Conservation (phyloP, 2,329 filamentous ascomycete species). For the Fusarium pseudocircinatum region DNA sequence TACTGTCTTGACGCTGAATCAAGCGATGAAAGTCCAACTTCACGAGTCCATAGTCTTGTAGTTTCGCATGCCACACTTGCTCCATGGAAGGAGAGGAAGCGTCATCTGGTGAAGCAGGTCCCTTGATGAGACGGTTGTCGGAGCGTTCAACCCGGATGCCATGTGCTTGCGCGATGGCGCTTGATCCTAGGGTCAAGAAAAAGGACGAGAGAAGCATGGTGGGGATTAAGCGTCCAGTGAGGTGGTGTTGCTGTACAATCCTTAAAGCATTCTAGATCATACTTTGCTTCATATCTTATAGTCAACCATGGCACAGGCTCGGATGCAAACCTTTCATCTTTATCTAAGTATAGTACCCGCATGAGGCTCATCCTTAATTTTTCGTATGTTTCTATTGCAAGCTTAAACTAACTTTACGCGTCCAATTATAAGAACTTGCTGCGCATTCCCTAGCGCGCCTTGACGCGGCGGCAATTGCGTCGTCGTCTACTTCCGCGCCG, state of each 20-base stretch:
- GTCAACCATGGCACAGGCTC: too few species aligned
- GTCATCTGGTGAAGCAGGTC: neutral
- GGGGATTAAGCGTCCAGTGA: fast-evolving
- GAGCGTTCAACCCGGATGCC: neutral
- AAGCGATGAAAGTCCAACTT: neutral
- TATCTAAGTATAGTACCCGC: neutral
- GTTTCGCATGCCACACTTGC: neutral
- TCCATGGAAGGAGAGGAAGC: neutral
- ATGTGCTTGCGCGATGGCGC: neutral
- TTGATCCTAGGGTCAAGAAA: neutral
- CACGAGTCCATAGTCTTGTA: fast-evolving
- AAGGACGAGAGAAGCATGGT: neutral
- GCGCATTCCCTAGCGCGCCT: neutral
- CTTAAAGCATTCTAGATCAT: too few species aligned
- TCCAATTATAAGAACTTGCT: neutral
- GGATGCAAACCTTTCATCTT: fast-evolving
- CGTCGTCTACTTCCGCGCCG: neutral
- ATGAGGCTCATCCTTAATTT: neutral
- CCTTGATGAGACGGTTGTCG: neutral
- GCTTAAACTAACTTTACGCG: neutral
- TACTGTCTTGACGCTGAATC: neutral
- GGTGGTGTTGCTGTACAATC: neutral
- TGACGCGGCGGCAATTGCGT: neutral
- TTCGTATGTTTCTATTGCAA: neutral
- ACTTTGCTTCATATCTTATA: neutral